phyloP scores from a whole-genome alignment of 371 early-diverging fungal species.

The Parasitella parasitica region DNA sequence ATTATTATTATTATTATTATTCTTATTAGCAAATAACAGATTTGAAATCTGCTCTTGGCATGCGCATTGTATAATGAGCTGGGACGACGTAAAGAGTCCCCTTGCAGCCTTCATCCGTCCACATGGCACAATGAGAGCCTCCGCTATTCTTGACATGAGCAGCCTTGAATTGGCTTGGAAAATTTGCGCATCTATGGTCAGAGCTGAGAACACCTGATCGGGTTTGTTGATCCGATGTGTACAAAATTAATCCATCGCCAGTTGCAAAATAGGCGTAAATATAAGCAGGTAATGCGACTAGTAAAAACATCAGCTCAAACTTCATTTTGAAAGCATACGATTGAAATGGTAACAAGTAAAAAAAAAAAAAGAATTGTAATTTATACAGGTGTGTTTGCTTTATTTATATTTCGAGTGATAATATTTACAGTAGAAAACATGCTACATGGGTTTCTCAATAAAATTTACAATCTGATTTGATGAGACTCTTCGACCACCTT shows the following conservation, averaged over 20 bases:
- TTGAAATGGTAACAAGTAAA: too few relatives aligned
- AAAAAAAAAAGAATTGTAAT: neutral
- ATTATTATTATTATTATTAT: too few relatives aligned
- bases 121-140: conserved; percentile 37
- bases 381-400: too few relatives aligned
- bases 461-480: conserved; percentile 12
- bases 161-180: conserved; percentile 33
- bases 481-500: conserved; percentile 16
- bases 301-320: neutral
- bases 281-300: conserved; percentile 2
- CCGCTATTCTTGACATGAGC: conserved; percentile 32
- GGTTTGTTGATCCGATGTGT: conserved; percentile 15
- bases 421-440: neutral
- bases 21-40: conserved; percentile 28
- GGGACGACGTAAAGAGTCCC: conserved; percentile 39
- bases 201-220: conserved; percentile 35
- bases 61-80: conserved; percentile 38
- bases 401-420: neutral
- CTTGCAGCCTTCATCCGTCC: conserved; percentile 34
- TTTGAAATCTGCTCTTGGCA: conserved; percentile 24
- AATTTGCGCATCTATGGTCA: conserved; percentile 33
- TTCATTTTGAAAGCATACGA: too few relatives aligned
- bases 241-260: conserved; percentile 26
- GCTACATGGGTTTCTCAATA: conserved; percentile 8
- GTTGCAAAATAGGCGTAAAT: conserved; percentile 15